Base-by-base conservation (phyloP, 257 asterid genomes). In the Eustoma russellianum region DNA sequence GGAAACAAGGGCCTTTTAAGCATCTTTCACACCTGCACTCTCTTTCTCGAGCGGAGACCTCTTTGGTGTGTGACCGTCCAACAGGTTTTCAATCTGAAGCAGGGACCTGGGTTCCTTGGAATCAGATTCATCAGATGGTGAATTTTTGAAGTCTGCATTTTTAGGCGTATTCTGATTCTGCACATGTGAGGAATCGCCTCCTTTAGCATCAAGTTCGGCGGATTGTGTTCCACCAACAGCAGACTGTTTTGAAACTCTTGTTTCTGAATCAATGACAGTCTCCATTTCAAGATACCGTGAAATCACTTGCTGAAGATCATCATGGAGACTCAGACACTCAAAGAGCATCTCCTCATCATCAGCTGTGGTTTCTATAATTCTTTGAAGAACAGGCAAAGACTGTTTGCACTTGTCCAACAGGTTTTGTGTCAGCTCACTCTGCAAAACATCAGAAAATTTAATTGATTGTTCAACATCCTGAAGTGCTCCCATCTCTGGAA, bases 261-360 rank as follows among this genome's bases (percentile, higher is more conserved):
- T 71, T 46, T 57, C 77, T 9, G 83, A 53, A 50, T 74, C 85
- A 6, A 55, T 11, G 35, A 75, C 74, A 60, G 92, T 72, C 46
- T 67, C 71, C 67, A 81, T 72, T 66, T 89, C 94, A 59, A 57
- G 62, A 15, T 71, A 74, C 59, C 56, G 72, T 54, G 90, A 70
- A 63, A 81, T 77, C 57, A 71, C 81, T 19, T 63, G 77, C 59
- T 69, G 95, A 63, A 89, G 87, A 72, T 89, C 97, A 48, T 89
- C 97, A 0, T 83, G 92, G 61, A 89, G 89, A 68, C 83, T 79
- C 49, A 89, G 76, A 61, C 95, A 90, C 66, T 89, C 97, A 34
- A 89, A 83, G 58, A 89, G 83, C 78, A 89, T 74, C 49, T 75
- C 90, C 65, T 89, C 95, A 41, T 89, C 85, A 12, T 80, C 94